These are phyloP conservation scores for Aureobasidium melanogenum DNA, from an alignment of 2,329 filamentous ascomycete species.

Conservation along the genomic window DNA sequence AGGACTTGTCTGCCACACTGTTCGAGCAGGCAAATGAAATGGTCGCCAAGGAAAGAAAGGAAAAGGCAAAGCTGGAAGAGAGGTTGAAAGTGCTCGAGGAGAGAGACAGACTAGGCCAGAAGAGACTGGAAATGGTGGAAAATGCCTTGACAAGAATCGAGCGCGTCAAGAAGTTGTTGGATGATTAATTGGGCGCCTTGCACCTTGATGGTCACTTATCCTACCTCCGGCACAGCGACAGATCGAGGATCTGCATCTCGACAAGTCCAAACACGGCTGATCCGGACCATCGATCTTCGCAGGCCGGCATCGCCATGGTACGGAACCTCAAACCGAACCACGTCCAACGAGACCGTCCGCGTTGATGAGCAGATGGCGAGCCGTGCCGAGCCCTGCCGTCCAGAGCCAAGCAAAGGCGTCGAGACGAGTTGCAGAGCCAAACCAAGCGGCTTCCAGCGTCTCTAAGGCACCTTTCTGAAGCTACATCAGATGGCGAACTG, in stretches of 20 bases:
- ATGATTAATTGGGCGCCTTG: conserved; percentile 19
- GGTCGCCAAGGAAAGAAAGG: conserved; percentile 66
- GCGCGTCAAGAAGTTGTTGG: conserved; percentile 55
- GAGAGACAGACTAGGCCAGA: conserved; percentile 61
- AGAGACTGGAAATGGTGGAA: conserved; percentile 61
- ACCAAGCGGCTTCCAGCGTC: too few relatives aligned
- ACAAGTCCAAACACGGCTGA: not conserved
- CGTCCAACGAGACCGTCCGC: too few relatives aligned
- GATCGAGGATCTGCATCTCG: not conserved
- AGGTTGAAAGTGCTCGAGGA: conserved; percentile 59
- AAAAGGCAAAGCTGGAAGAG: conserved; percentile 62
- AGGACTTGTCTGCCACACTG: conserved; percentile 62
- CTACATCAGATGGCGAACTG: too few relatives aligned
- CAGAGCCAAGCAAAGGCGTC: too few relatives aligned
- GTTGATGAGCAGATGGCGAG: too few relatives aligned
- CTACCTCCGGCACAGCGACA: not conserved
- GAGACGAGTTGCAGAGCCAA: too few relatives aligned
- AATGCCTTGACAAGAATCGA: conserved; percentile 63
- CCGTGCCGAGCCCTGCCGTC: too few relatives aligned
- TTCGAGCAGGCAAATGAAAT: conserved; percentile 79
- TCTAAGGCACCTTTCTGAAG: too few relatives aligned
- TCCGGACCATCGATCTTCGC: not conserved
- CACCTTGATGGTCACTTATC: not conserved
- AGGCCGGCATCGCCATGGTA: too few relatives aligned
- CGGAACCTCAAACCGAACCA: too few relatives aligned